Evolutionary conservation across 257 asterid genomes (phyloP).

Genomic region (Agastache rugosa): DNA sequence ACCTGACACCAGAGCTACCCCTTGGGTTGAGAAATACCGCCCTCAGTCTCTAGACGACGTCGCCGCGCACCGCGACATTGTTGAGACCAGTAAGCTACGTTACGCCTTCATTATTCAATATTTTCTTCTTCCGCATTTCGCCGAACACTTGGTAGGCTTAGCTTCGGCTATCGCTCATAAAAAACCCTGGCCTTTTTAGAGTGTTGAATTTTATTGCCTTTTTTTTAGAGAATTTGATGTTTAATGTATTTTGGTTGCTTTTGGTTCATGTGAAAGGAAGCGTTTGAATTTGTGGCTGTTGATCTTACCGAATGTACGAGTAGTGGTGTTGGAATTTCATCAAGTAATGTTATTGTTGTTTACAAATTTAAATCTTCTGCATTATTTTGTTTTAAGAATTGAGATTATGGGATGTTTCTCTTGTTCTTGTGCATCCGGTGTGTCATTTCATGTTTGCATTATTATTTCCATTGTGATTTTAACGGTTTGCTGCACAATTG

Average conservation of each 20-base stretch:
- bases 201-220: neutral
- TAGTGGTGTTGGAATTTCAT: neutral
- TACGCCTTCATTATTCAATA: neutral
- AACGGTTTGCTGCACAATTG: neutral
- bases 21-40: slow-evolving; percentile 99
- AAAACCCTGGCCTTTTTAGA: neutral
- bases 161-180: neutral
- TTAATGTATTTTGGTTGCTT: neutral
- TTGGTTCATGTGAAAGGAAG: slow-evolving; percentile 23
- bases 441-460: neutral
- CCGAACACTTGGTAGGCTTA: slow-evolving; percentile 43
- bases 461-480: neutral
- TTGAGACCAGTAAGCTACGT: slow-evolving; percentile 70
- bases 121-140: slow-evolving; percentile 30
- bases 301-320: neutral
- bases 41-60: slow-evolving; percentile 96
- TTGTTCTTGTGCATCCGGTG: neutral
- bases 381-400: neutral
- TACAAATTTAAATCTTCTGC: neutral
- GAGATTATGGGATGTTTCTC: slow-evolving; percentile 10
- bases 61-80: slow-evolving; percentile 96
- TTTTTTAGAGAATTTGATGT: slow-evolving; percentile 11
- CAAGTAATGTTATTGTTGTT: neutral
- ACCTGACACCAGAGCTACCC: slow-evolving; percentile 63
- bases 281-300: neutral